Evolutionary conservation across 2,329 filamentous ascomycete genomes (phyloP).

Genomic region (Stemphylium beticola): DNA sequence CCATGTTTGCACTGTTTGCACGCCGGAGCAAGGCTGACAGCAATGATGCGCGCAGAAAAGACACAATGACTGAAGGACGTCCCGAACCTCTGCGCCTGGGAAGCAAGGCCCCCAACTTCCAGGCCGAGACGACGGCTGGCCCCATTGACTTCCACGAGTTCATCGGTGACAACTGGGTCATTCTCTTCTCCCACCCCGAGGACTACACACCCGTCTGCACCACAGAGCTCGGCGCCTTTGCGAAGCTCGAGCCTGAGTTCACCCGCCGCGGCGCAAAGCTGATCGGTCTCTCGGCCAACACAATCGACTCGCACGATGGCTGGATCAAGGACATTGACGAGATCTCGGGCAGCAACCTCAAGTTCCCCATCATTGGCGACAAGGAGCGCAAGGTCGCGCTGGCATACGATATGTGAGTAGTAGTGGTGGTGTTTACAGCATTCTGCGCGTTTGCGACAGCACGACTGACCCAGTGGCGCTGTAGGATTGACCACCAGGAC

Average conservation of each 20-base stretch:
- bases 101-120: slow-evolving; percentile 71
- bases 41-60: slow-evolving; percentile 6
- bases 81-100: slow-evolving; percentile 65
- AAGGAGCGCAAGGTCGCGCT: slow-evolving; percentile 60
- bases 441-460: slow-evolving; percentile 6
- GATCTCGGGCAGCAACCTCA: slow-evolving; percentile 55
- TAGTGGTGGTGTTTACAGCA: neutral
- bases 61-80: slow-evolving; percentile 40
- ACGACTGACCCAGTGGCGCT: slow-evolving; percentile 13
- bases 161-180: slow-evolving; percentile 72
- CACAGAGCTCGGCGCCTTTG: slow-evolving; percentile 68
- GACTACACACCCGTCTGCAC: slow-evolving; percentile 67
- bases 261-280: slow-evolving; percentile 67
- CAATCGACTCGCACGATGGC: slow-evolving; percentile 57
- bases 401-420: slow-evolving; percentile 57
- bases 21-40: slow-evolving; percentile 19
- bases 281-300: slow-evolving; percentile 63
- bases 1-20: slow-evolving; percentile 37
- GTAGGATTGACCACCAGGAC: slow-evolving; percentile 59
- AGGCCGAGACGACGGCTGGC: slow-evolving; percentile 70
- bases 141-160: slow-evolving; percentile 74
- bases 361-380: slow-evolving; percentile 62
- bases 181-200: slow-evolving; percentile 74
- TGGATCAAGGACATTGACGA: slow-evolving; percentile 63
- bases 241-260: slow-evolving; percentile 69